Evolutionary conservation across 768 basidiomycete genomes (phyloP), one percentile per base, ranked within the genome.

Genomic region (Austroboletus eburneus): DNA sequence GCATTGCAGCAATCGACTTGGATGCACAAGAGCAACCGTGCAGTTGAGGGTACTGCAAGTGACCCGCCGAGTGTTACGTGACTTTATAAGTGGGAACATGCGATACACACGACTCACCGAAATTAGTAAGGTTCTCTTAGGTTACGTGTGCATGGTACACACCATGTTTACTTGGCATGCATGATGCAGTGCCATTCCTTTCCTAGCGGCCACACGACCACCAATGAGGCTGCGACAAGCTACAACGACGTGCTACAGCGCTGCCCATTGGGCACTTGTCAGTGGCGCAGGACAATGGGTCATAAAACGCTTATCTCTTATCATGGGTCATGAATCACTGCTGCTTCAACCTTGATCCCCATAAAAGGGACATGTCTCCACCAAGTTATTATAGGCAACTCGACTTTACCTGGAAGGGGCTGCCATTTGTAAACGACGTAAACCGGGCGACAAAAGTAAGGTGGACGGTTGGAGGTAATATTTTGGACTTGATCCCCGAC

Each of bases 51-150:
- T 48, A 53, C 51, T 24, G 25, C 46, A 45, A 40, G 44, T 41
- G 20, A 27, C 39, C 21, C 23, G n/a, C 20, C n/a, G 24, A 38
- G 12, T 7, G 32, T 20, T 32, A 42, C 37, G 55, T 34, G 48
- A 42, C 48, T 55, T 52, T 62, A 64, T 62, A 64, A 45, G 50
- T 9, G 41, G 44, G 47, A 45, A 56, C 61, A 54, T 20, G 61
- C 50, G 49, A 53, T 8, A 34, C 36, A 51, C 58, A 52, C 50
- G 62, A 42, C 46, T 21, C 30, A 12, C 25, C 46, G 29, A 8
- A 39, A 39, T 48, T 42, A 49, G 52, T 49, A 40, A 58, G 30
- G 33, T 9, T 13, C n/a, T 10, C 9, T 21, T 35, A 18, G 20
- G 56, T 59, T 49, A 58, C 57, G 50, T 56, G 25, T 27, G 25